Conservation (phyloP, 116 monocot genomes). For the Iris pallida region DNA sequence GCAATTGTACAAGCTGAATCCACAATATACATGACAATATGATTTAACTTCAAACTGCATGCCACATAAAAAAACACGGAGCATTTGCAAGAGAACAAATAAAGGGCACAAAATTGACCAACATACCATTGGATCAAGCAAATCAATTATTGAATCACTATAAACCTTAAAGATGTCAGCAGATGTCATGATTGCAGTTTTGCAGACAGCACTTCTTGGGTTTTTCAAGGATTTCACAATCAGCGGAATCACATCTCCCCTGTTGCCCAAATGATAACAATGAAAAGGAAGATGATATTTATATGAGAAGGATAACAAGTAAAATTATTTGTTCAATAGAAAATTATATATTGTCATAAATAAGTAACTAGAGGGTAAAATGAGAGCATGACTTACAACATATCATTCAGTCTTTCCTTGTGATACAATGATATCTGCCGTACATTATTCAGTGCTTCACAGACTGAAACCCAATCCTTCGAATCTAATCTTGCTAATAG, state of each 20-base stretch:
- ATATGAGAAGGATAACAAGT: neutral
- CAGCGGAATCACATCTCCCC: slow-evolving; percentile 56
- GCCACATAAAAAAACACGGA: neutral
- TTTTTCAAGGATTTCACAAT: slow-evolving; percentile 86
- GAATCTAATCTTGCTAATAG: slow-evolving; percentile 70
- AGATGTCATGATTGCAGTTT: slow-evolving; percentile 94
- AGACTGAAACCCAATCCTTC: slow-evolving; percentile 82
- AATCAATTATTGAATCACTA: slow-evolving; percentile 64
- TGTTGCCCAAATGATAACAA: slow-evolving; percentile 17
- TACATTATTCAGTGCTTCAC: slow-evolving; percentile 98
- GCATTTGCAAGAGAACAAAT: neutral
- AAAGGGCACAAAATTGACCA: neutral
- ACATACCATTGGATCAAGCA: slow-evolving; percentile 73
- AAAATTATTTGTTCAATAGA: neutral
- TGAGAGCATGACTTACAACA: slow-evolving; percentile 51
- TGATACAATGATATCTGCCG: slow-evolving; percentile 84
- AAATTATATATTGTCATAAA: neutral
- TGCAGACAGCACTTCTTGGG: slow-evolving; percentile 97
- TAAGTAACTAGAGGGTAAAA: slow-evolving; percentile 1
- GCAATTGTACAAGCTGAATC: slow-evolving; percentile 79
- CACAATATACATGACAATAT: slow-evolving; percentile 5
- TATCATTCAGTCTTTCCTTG: slow-evolving; percentile 66
- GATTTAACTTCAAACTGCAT: neutral
- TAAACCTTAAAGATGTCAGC: slow-evolving; percentile 85
- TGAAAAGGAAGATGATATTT: neutral